Evolutionary conservation across 2,329 filamentous ascomycete genomes (phyloP).

Genomic region (Hirsutella thompsonii): DNA sequence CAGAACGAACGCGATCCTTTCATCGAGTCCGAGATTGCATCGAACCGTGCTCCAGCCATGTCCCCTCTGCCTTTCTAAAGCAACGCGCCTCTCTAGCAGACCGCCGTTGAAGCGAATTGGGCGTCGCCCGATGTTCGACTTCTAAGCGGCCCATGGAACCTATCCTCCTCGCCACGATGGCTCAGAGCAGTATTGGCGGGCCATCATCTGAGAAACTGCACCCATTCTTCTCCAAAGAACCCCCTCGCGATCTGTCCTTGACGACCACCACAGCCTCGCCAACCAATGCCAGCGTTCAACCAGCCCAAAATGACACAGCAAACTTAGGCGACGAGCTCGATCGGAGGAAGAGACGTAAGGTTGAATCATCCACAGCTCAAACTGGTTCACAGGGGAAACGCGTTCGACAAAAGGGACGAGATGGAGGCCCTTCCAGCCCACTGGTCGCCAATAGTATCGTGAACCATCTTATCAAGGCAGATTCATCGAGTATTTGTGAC

Average conservation of each 20-base stretch:
- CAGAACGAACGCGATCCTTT: background rate
- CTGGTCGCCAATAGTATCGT: slow-evolving; percentile 6
- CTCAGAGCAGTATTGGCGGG: slow-evolving; percentile 22
- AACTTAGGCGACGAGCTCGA: slow-evolving; percentile 17
- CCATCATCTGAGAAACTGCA: slow-evolving; percentile 33
- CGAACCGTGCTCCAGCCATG: background rate
- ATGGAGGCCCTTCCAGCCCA: slow-evolving; percentile 5
- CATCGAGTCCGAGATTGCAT: background rate
- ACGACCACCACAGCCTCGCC: slow-evolving; percentile 2
- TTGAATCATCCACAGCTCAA: slow-evolving; percentile 12
- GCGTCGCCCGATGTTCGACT: too few relatives aligned
- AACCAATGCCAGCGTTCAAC: background rate
- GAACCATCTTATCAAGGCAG: slow-evolving; percentile 4
- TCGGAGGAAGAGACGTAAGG: slow-evolving; percentile 30
- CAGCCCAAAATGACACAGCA: slow-evolving; percentile 1
- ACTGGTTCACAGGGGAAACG: slow-evolving; percentile 14
- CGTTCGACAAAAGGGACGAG: slow-evolving; percentile 12
- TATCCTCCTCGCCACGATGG: slow-evolving; percentile 30
- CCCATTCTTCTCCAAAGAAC: slow-evolving; percentile 35
- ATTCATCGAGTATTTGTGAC: background rate
- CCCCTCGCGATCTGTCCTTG: slow-evolving; percentile 5
- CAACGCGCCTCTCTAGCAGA: too few relatives aligned
- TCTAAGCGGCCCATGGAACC: slow-evolving; percentile 25
- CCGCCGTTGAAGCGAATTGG: too few relatives aligned
- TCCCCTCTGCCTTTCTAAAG: too few relatives aligned